Base-by-base conservation (phyloP, 148 eudicot genomes). In the Fagopyrum homotropicum region DNA sequence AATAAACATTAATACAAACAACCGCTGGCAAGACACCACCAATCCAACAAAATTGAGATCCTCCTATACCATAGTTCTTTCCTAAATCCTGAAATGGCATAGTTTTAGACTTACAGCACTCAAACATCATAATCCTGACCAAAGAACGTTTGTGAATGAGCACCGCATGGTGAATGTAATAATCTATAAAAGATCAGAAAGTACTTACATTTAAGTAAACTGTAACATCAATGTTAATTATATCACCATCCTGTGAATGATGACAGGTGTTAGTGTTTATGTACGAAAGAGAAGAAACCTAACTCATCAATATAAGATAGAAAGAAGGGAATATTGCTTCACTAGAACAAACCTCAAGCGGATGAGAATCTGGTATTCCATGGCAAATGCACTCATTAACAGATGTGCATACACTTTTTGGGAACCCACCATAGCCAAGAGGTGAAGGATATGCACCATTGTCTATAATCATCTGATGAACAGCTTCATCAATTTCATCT, bases 371-470 rank as follows among this genome's bases (percentile, higher is more conserved):
- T 47, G 99, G 99, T 74, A 95, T 95, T 71, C 99, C 99, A 82
- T 95, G 99, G 88, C 99, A 95, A 82, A 95, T 92, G 82, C 99
- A 95, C 81, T 95, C 99, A 73, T 95, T 95, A 71, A 92, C 91
- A n/a, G 99, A 95, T 64, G 99, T 95, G 75, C 99, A 95, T 19
- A 95, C 99, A 83, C 99, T 95, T 85, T 95, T 95, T 22, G 99
- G 99, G 79, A 95, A 95, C 10, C 99, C 97, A 68, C 99, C 97
- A 81, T 95, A 95, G 74, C 99, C 92, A 74, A 95, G 94, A 76
- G 99, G 99, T 73, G 99, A 95, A 80, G 99, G 99, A 85, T 95
- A 95, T 43, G 91, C 99, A 55, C 98, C 98, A 78, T 92, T 95
- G 73, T 91, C 98, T 80, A 92, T 84, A 71, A 92, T 95, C 98